These are phyloP conservation scores for Dictyostelium purpureum DNA, from an alignment of 78 protist species.

Conservation along the genomic window DNA sequence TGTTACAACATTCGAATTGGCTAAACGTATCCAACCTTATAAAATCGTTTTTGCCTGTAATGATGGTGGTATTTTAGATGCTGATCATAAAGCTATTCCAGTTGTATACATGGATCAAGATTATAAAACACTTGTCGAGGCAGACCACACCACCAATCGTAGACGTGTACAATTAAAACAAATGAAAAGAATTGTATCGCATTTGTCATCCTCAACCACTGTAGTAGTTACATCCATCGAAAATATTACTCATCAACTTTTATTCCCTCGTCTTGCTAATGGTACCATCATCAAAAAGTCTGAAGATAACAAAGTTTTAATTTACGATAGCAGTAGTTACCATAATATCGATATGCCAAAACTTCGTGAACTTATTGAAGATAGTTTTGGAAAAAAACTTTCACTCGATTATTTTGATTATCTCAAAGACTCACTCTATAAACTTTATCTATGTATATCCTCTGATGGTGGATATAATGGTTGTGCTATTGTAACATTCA, in stretches of 20 bases:
- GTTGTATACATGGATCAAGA: constrained; percentile 48
- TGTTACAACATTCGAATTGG: constrained; percentile 64
- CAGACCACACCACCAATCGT: constrained; percentile 51
- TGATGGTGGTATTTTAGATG: constrained; percentile 59
- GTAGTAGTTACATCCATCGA: constrained; percentile 46
- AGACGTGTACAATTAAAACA: constrained; percentile 51
- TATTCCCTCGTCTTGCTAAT: constrained; percentile 60
- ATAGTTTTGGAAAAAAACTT: constrained; percentile 25
- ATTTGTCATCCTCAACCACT: constrained; percentile 32
- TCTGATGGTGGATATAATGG: constrained; percentile 34
- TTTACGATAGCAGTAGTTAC: neutral
- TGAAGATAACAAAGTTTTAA: constrained; percentile 32
- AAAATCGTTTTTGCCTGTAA: constrained; percentile 61
- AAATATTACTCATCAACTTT: constrained; percentile 29
- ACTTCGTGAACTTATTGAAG: constrained; percentile 15
- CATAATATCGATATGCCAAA: neutral
- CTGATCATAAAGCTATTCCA: constrained; percentile 65
- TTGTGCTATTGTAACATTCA: constrained; percentile 54
- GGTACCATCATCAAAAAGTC: constrained; percentile 44
- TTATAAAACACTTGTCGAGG: constrained; percentile 9
- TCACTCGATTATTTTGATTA: constrained; percentile 42
- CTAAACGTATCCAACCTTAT: constrained; percentile 62
- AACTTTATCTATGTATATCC: constrained; percentile 28
- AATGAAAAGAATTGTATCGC: constrained; percentile 57
- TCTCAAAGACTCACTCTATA: constrained; percentile 8